These are phyloP conservation scores for Microdochium paspali DNA, from an alignment of 2,329 filamentous ascomycete species.

Conservation along the genomic window DNA sequence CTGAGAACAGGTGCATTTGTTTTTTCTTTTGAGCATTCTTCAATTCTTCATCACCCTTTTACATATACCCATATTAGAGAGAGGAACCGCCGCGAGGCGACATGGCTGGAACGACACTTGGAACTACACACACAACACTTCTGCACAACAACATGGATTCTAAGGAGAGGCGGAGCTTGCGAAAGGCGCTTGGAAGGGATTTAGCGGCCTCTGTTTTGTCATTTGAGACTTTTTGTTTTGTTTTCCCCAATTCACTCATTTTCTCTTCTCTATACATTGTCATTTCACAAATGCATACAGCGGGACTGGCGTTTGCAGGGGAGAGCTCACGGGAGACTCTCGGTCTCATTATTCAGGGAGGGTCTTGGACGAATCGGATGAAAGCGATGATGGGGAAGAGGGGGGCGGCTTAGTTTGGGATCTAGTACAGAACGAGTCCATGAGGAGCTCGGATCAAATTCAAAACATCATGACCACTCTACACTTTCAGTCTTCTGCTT, in stretches of 20 bases:
- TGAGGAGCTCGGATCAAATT: too few species aligned
- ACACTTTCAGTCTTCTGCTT: too few species aligned
- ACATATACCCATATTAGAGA: neutral
- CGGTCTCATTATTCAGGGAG: neutral
- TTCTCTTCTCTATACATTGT: neutral
- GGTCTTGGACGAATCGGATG: neutral
- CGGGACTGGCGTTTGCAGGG: neutral
- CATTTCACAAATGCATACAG: neutral
- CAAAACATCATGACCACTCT: too few species aligned
- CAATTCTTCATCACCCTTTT: neutral
- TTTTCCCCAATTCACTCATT: neutral
- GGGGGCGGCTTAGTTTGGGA: too few species aligned
- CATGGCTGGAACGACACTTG: neutral
- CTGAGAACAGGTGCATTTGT: neutral
- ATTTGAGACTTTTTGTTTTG: neutral
- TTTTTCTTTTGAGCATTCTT: neutral
- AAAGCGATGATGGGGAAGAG: too few species aligned
- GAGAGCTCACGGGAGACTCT: neutral
- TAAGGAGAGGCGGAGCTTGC: neutral
- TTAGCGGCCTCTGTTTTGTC: neutral
- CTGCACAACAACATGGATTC: neutral
- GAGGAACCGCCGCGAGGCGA: neutral
- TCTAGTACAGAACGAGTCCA: too few species aligned
- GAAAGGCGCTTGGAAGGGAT: neutral
- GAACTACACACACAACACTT: neutral